Evolutionary conservation across 2,329 filamentous ascomycete species (phyloP), one percentile per base, ranked within the genome.

Genomic region (Gnomoniopsis sp.): DNA sequence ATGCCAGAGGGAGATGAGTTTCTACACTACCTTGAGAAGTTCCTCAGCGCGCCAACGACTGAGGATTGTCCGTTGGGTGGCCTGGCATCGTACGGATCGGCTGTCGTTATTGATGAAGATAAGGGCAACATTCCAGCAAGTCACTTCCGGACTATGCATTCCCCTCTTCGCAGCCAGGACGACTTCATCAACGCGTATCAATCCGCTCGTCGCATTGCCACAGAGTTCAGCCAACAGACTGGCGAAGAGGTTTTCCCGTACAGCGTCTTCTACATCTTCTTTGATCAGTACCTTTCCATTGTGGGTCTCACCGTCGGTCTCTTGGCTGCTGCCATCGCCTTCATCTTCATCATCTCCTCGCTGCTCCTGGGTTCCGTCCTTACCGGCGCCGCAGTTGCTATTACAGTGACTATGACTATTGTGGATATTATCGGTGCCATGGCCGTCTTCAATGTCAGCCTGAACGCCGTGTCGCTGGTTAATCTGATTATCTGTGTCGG

Each of bases 221-320:
- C 86, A 14, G 88, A 89, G 30, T 87, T 99, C 53, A 88, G 82
- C 15, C 74, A 83, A 55, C 80, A 82, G 53, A 93, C 92, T 4
- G 84, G 87, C 6, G 85, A 90, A 22, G 87, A 95, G 23, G 88
- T 99, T 3, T 99, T 99, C 80, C 91, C 95, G 0, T 99, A 99
- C 77, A 96, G 91, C 66, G 88, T 97, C 61, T 96, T 96, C 72
- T 99, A 99, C 77, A 93, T 99, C 71, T 99, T 98, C 83, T 99
- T 99, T 71, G 95, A 99, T 71, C 95, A 98, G 71, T 99, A 99
- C 70, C 83, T 91, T 6, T 85, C 84, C 59, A 98, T 99, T 62
- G 86, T 96, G 21, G 81, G 83, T 12, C 81, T 98, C 3, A 93
- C 93, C 0, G 88, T 83, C 1, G 85, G 88, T 0, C 84, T 99